Conservation (phyloP, 1,284 basidiomycete genomes). For the Cystobasidium pallidum region DNA sequence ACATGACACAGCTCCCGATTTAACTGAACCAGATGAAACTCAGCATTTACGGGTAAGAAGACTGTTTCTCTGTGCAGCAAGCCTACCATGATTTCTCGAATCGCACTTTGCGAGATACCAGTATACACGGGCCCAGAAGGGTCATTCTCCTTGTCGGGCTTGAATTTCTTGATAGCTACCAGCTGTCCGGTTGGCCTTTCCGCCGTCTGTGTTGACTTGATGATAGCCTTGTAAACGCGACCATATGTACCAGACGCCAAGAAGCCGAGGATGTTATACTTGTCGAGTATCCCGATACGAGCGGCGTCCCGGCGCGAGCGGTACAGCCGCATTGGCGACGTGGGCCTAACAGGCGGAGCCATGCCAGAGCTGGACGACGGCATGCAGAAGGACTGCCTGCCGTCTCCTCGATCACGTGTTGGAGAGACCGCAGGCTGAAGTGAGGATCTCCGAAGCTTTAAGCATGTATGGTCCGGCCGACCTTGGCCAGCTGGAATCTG, state of each 20-base stretch:
- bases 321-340: constrained; percentile 73
- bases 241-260: constrained; percentile 98
- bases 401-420: constrained; percentile 5
- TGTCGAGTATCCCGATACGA: constrained; percentile 55
- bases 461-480: no score
- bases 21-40: neutral
- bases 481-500: no score
- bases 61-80: neutral
- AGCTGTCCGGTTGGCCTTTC: constrained; percentile 59
- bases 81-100: constrained; percentile 89
- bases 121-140: constrained; percentile 71
- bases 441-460: neutral
- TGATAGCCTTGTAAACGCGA: constrained; percentile 87
- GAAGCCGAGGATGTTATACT: constrained; percentile 90
- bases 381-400: constrained; percentile 11
- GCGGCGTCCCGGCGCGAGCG: constrained; percentile 73
- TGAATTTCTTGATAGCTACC: constrained; percentile 99
- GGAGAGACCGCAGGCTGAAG: neutral
- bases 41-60: neutral
- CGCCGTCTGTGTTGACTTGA: constrained; percentile 48
- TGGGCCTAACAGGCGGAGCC: constrained; percentile 29
- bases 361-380: constrained; percentile 6
- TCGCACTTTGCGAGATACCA: constrained; percentile 95
- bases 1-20: constrained; percentile 82
- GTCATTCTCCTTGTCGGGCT: constrained; percentile 97